Conservation (phyloP, 768 basidiomycete genomes). For the Cyathus striatus region DNA sequence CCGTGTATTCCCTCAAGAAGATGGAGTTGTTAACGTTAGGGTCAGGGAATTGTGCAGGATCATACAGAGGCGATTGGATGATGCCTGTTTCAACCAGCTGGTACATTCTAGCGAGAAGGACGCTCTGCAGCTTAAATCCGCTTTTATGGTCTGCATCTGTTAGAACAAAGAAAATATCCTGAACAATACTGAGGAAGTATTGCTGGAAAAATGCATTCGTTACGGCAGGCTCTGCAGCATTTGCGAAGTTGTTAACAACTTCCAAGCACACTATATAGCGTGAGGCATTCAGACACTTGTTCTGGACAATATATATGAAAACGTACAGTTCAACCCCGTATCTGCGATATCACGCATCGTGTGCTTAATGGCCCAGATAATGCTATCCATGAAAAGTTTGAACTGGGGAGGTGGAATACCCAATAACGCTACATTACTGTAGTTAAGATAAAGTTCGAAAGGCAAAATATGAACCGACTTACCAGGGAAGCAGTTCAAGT, state of each 20-base stretch:
- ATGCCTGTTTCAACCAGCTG: slow-evolving; percentile 80
- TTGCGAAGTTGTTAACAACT: slow-evolving; percentile 92
- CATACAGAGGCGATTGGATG: slow-evolving; percentile 81
- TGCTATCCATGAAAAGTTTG: slow-evolving; percentile 97
- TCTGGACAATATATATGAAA: slow-evolving; percentile 1
- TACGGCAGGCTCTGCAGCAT: slow-evolving; percentile 65
- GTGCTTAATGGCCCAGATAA: slow-evolving; percentile 99
- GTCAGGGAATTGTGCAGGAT: slow-evolving; percentile 67
- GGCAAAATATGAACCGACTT: slow-evolving; percentile 12
- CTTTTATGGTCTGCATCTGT: slow-evolving; percentile 99
- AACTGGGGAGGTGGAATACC: slow-evolving; percentile 88
- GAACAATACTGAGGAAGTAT: slow-evolving; percentile 89
- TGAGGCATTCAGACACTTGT: slow-evolving; percentile 4
- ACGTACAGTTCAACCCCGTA: slow-evolving; percentile 72
- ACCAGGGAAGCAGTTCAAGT: slow-evolving; percentile 95
- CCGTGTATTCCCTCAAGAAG: slow-evolving; percentile 83
- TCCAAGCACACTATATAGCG: slow-evolving; percentile 72
- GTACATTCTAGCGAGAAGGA: slow-evolving; percentile 91
- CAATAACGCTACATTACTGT: slow-evolving; percentile 56
- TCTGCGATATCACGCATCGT: slow-evolving; percentile 98
- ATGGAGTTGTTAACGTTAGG: slow-evolving; percentile 69
- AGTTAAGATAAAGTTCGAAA: slow-evolving; percentile 5
- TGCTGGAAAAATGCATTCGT: slow-evolving; percentile 94
- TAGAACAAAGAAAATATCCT: slow-evolving; percentile 95
- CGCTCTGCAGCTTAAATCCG: slow-evolving; percentile 92